A percentile compares a stretch with the other conserved stretches of the same genome.
Conservation (phyloP, 148 eudicot species). For the Arbutus unedo region DNA sequence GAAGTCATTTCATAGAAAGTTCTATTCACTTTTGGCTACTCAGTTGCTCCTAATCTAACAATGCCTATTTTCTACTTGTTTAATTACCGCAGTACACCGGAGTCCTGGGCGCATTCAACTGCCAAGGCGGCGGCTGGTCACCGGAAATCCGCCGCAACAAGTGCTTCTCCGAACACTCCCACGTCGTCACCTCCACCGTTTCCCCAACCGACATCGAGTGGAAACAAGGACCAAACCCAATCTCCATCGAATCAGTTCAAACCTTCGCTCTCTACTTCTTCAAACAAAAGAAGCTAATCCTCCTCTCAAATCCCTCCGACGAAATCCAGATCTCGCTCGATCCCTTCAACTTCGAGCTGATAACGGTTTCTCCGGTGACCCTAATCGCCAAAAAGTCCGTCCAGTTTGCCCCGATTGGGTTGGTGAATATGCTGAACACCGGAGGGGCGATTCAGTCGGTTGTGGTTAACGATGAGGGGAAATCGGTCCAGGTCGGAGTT, state of each 20-base stretch:
- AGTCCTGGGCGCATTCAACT: slow-evolving; percentile 84
- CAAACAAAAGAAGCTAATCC: slow-evolving; percentile 43
- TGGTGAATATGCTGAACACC: slow-evolving; percentile 62
- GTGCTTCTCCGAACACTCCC: slow-evolving; percentile 61
- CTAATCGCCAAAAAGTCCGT: slow-evolving; percentile 23
- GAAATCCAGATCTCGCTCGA: slow-evolving; percentile 51
- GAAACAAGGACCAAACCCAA: slow-evolving; percentile 55
- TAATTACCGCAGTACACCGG: slow-evolving; percentile 50
- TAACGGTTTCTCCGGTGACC: slow-evolving; percentile 61
- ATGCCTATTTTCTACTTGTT: neutral
- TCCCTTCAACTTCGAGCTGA: slow-evolving; percentile 75
- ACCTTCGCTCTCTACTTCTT: slow-evolving; percentile 58
- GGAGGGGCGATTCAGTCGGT: slow-evolving; percentile 60
- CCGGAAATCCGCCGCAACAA: slow-evolving; percentile 57
- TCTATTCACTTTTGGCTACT: neutral
- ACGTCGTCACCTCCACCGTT: slow-evolving; percentile 35
- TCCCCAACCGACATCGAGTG: slow-evolving; percentile 78
- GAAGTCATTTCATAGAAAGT: no score
- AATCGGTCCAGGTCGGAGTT: slow-evolving; percentile 43
- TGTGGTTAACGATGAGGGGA: slow-evolving; percentile 30
- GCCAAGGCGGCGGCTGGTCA: slow-evolving; percentile 96
- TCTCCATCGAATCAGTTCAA: slow-evolving; percentile 33
- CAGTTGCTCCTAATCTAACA: neutral
- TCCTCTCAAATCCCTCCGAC: slow-evolving; percentile 44
- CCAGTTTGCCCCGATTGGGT: slow-evolving; percentile 73